Evolutionary conservation across 2,329 filamentous ascomycete genomes (phyloP).

Genomic region (Didymella pomorum): DNA sequence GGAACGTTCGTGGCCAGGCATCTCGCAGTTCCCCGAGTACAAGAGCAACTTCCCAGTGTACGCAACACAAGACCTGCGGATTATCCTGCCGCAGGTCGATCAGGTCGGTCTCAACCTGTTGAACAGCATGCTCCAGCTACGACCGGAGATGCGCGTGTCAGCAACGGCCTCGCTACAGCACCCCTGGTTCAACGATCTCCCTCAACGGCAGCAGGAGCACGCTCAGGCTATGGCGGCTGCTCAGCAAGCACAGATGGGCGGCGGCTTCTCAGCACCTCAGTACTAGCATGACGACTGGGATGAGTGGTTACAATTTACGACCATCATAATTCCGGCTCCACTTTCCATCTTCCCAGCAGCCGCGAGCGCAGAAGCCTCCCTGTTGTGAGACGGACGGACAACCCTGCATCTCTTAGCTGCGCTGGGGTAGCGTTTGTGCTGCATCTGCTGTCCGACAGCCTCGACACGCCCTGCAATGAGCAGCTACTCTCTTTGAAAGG

Average conservation of each 20-base stretch:
- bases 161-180: slow-evolving; percentile 87
- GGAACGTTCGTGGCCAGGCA: slow-evolving; percentile 93
- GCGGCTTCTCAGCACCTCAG: slow-evolving; percentile 49
- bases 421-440: background rate
- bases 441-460: background rate
- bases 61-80: slow-evolving; percentile 85
- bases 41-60: slow-evolving; percentile 95
- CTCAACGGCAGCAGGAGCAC: slow-evolving; percentile 58
- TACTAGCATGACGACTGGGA: slow-evolving; percentile 35
- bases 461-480: background rate
- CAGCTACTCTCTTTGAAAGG: too few species aligned
- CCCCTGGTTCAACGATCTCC: slow-evolving; percentile 86
- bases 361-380: background rate
- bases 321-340: background rate
- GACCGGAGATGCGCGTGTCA: slow-evolving; percentile 89
- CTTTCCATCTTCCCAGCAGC: background rate
- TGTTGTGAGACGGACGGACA: background rate
- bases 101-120: slow-evolving; percentile 85
- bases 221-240: slow-evolving; percentile 46
- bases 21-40: slow-evolving; percentile 96
- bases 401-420: background rate
- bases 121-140: slow-evolving; percentile 87
- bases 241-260: slow-evolving; percentile 51
- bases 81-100: slow-evolving; percentile 91
- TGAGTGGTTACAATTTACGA: background rate